phyloP scores from a whole-genome alignment of 352 stramenopile genomes.

The Phytopythium chamaehyphon region DNA sequence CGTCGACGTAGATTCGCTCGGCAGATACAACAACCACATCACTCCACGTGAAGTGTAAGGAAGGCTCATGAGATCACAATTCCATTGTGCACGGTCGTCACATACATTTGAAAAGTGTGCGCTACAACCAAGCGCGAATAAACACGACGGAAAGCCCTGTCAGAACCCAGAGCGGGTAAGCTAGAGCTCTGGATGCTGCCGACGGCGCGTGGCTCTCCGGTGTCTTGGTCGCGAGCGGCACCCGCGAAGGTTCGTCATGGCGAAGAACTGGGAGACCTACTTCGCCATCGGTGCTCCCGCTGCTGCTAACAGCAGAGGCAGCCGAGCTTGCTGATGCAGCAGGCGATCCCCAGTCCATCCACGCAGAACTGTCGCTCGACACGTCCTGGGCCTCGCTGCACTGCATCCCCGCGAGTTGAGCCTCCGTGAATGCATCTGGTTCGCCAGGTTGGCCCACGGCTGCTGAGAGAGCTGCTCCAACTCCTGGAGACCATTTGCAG shows the following conservation, averaged over 20 bases:
- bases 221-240: too few species aligned
- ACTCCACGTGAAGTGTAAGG: too few species aligned
- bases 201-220: background rate
- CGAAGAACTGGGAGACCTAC: background rate
- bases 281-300: background rate
- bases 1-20: too few species aligned
- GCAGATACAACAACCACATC: too few species aligned
- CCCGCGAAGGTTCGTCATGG: too few species aligned
- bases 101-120: too few species aligned
- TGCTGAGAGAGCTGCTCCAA: constrained; percentile 2
- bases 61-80: too few species aligned
- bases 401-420: constrained; percentile 23
- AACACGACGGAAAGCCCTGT: background rate
- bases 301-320: background rate
- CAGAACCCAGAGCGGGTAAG: background rate
- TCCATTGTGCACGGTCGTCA: too few species aligned
- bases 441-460: constrained; percentile 33
- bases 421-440: constrained; percentile 31
- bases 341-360: too few species aligned
- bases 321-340: too few species aligned
- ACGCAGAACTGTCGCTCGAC: background rate
- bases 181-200: too few species aligned
- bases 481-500: constrained; percentile 52
- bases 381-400: constrained; percentile 24
- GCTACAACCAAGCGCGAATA: too few species aligned